Conservation (phyloP, 1,284 basidiomycete genomes). For the Pholiota adiposa region DNA sequence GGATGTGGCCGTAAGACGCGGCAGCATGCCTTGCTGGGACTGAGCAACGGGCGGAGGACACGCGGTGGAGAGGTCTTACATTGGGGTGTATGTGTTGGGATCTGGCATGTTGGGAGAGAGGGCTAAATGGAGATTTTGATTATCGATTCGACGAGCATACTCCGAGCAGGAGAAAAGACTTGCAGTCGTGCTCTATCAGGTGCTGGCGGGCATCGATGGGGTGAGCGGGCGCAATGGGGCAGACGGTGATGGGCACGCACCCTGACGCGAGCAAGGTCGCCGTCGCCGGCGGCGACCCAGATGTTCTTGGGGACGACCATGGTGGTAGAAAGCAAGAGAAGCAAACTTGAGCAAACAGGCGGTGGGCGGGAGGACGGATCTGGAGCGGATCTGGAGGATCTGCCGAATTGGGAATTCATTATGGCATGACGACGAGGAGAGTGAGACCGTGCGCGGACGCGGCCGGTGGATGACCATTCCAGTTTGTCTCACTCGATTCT, state of each 20-base stretch:
- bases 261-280: slow-evolving; percentile 61
- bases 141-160: slow-evolving; percentile 31
- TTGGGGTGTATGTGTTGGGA: slow-evolving; percentile 84
- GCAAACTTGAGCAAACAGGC: slow-evolving; percentile 27
- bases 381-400: slow-evolving; percentile 28
- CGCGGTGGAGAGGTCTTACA: slow-evolving; percentile 48
- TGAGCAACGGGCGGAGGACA: slow-evolving; percentile 19
- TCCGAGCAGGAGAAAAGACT: slow-evolving; percentile 30
- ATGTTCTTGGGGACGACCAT: slow-evolving; percentile 66
- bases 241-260: slow-evolving; percentile 43
- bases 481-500: slow-evolving; percentile 26
- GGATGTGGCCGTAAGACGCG: slow-evolving; percentile 85
- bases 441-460: slow-evolving; percentile 16
- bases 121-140: slow-evolving; percentile 49
- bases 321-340: slow-evolving; percentile 14
- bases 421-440: slow-evolving; percentile 17
- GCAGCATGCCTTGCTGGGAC: slow-evolving; percentile 79
- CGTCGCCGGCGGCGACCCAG: slow-evolving; percentile 91
- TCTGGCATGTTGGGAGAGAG: slow-evolving; percentile 80
- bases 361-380: slow-evolving; percentile 33
- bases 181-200: slow-evolving; percentile 61
- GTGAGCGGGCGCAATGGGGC: slow-evolving; percentile 15
- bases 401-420: slow-evolving; percentile 29
- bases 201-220: slow-evolving; percentile 40
- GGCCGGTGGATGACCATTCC: slow-evolving; percentile 8